phyloP scores from a whole-genome alignment of 1,284 basidiomycete species.

The Inonotus obliquus region DNA sequence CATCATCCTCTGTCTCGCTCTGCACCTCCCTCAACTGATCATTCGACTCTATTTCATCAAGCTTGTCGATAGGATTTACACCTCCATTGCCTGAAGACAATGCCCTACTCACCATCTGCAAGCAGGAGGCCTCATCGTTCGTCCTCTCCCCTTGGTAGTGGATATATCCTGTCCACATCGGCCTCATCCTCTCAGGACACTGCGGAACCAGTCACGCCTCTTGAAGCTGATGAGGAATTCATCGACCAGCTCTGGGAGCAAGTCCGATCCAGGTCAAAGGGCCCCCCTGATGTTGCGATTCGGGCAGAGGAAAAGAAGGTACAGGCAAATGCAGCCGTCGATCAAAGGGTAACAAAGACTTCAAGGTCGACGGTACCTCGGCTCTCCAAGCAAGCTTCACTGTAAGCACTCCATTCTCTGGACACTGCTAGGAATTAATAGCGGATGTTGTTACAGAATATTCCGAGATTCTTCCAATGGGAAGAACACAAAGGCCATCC shows the following conservation, averaged over 20 bases:
- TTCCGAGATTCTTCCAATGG: conserved; percentile 8
- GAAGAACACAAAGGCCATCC: conserved; percentile 32
- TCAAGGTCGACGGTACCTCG: neutral
- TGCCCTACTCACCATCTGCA: neutral
- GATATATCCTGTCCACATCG: neutral
- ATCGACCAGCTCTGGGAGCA: conserved; percentile 15
- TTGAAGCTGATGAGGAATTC: conserved; percentile 11
- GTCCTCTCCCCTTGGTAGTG: neutral
- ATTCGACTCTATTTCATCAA: neutral
- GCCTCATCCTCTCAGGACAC: conserved; percentile 7
- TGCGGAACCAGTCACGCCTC: conserved; percentile 3
- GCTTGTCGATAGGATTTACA: neutral
- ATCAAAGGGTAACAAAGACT: neutral
- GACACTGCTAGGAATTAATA: neutral
- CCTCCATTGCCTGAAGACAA: neutral
- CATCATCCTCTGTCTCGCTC: neutral
- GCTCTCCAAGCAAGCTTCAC: neutral
- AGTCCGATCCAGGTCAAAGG: conserved; percentile 5
- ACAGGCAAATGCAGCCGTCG: neutral
- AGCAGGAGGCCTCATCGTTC: neutral
- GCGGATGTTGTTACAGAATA: neutral
- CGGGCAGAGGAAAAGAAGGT: neutral
- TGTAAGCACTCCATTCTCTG: neutral
- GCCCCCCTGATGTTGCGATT: neutral
- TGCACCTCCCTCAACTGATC: neutral